phyloP scores from a whole-genome alignment of 352 stramenopile genomes.

The Paralagenidium karlingii region DNA sequence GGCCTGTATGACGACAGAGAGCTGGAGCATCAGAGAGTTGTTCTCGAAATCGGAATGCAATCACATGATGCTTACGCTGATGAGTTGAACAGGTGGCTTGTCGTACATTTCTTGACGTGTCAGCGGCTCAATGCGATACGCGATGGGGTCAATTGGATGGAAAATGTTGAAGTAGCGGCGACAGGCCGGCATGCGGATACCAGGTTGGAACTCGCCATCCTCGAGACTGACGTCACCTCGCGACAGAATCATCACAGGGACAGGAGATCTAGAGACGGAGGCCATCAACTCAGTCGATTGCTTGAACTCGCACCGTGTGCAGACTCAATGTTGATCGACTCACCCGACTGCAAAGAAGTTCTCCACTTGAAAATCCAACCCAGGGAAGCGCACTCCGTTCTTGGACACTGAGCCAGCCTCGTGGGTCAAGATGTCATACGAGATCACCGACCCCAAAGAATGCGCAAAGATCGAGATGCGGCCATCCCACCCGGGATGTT shows the following conservation, averaged over 20 bases:
- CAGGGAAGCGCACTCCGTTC: constrained; percentile 63
- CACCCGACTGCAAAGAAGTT: constrained; percentile 81
- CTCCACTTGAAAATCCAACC: constrained; percentile 76
- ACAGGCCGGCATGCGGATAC: constrained; percentile 70
- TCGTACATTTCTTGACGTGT: constrained; percentile 84
- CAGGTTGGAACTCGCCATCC: constrained; percentile 58
- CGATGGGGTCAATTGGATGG: constrained; percentile 86
- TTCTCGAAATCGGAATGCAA: not conserved
- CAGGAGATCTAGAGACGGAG: constrained; percentile 36
- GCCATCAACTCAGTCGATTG: too few relatives aligned
- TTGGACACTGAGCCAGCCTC: constrained; percentile 33
- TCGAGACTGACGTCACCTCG: constrained; percentile 66
- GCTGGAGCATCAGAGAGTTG: not conserved
- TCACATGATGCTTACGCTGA: constrained; percentile 23
- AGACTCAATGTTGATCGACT: not conserved
- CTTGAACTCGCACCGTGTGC: not conserved
- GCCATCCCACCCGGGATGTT: constrained; percentile 77
- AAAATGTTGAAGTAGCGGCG: constrained; percentile 86
- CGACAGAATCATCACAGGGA: constrained; percentile 73
- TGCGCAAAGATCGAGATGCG: constrained; percentile 86
- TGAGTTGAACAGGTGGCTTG: constrained; percentile 68
- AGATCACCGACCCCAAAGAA: constrained; percentile 84
- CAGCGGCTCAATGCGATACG: constrained; percentile 83
- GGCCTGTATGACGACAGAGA: constrained; percentile 14
- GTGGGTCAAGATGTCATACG: constrained; percentile 86